Base-by-base conservation (phyloP, 2,329 filamentous ascomycete genomes). In the Colletotrichum noveboracense region DNA sequence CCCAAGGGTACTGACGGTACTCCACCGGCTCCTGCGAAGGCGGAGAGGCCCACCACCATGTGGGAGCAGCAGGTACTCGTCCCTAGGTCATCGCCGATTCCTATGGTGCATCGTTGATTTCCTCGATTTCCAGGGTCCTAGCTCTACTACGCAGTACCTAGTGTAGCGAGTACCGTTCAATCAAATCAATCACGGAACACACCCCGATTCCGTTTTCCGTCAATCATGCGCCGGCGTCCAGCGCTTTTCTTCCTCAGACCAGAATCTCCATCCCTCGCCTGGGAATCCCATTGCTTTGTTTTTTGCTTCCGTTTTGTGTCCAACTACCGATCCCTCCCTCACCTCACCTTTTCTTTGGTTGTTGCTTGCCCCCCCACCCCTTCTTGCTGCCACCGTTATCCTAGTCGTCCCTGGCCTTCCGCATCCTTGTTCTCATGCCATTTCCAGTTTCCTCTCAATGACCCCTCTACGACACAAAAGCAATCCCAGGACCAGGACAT, bases 111-210 rank as follows among this genome's bases (percentile, higher is more conserved):
- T 76, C 74, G 65, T 28, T 75, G 58, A 61, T 73, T 24, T 69
- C 58, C 34, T 52, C 70, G 74, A 76, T 76, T 65, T 74, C 70
- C 74, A 76, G 74, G 74, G 74, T 76, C 74, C 58, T 76, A 65
- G 64, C 65, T 36, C 34, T 36, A 36, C 34, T 36, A 14, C 34
- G 34, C 34, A 36, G 34, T 36, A 7, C 26, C 26, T 26, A 26
- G 34, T 36, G 14, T 58, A 58, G 55, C 62, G 28, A 32, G 48
- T 30, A 58, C 48, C 64, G 58, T 76, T 75, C 70, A 65, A 68
- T 58, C 21, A 68, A 52, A 48, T 36, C 56, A 73, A 58, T 65
- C 43, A 75, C 56, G 70, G 70, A 68, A 73, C 70, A 48, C 64
- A 65, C 56, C 56, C 70, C 38, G 30, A 71, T 65, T 70, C 73